A percentile compares a stretch with the other conserved stretches of the same genome.
These are phyloP conservation scores for Syzygium grande DNA, from an alignment of 345 rosid species.

Conservation along the genomic window DNA sequence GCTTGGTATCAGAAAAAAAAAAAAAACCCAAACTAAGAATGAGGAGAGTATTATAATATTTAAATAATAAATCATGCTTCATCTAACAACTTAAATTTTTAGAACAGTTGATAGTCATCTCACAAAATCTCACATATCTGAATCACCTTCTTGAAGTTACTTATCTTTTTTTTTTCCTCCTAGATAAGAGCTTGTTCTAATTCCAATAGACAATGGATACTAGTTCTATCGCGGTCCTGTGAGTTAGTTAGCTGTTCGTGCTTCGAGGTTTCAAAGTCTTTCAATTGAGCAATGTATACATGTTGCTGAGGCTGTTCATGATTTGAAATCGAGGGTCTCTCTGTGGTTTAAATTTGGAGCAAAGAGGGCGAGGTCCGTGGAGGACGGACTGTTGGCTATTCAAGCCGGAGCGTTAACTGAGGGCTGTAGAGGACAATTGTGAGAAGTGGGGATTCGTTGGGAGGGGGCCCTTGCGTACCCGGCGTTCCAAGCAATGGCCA, in stretches of 20 bases:
- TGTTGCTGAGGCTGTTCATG: background rate
- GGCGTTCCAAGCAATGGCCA: slow-evolving; percentile 26
- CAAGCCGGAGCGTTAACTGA: slow-evolving; percentile 32
- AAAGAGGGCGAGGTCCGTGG: slow-evolving; percentile 13
- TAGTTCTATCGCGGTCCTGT: background rate
- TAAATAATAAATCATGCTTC: too few species aligned
- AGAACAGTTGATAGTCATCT: too few species aligned
- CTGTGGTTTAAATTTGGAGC: background rate
- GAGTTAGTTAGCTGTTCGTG: background rate
- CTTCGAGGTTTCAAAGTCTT: background rate
- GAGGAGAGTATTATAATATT: too few species aligned
- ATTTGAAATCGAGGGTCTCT: background rate
- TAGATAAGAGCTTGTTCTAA: background rate
- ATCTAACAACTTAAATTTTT: too few species aligned
- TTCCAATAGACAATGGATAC: background rate
- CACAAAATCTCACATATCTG: too few species aligned
- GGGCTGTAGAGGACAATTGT: background rate
- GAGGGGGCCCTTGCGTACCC: slow-evolving; percentile 21
- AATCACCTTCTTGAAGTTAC: too few species aligned
- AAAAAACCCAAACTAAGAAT: too few species aligned
- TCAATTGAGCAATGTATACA: background rate
- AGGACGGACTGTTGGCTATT: slow-evolving; percentile 29
- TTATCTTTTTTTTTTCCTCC: too few species aligned
- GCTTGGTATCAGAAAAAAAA: too few species aligned
- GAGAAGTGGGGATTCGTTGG: slow-evolving; percentile 28